Percentiles rank a stretch among this genome's conserved stretches.
These are phyloP conservation scores for Syncephalastrum contaminatum DNA, from an alignment of 371 early-diverging fungal genomes.

Conservation along the genomic window DNA sequence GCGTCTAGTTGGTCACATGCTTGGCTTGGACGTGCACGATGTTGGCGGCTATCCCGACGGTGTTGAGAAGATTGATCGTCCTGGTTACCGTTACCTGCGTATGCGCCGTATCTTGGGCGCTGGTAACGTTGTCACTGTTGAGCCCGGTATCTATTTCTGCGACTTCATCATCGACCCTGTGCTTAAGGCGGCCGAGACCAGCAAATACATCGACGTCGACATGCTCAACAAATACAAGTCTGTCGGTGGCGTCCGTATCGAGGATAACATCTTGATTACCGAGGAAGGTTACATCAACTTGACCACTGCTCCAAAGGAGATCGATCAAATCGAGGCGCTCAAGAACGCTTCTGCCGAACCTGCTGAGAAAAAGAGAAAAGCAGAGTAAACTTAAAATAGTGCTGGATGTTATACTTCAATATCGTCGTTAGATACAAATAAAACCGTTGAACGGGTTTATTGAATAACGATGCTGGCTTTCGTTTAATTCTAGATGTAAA, in stretches of 20 bases:
- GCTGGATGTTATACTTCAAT: too few relatives aligned
- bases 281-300: conserved; percentile 69
- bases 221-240: conserved; percentile 65
- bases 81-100: conserved; percentile 84
- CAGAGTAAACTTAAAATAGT: too few relatives aligned
- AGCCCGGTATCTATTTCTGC: conserved; percentile 84
- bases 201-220: conserved; percentile 71
- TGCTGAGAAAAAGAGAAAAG: neutral
- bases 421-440: too few relatives aligned
- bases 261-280: conserved; percentile 84
- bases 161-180: conserved; percentile 60
- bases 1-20: conserved; percentile 54
- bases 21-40: conserved; percentile 88
- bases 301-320: conserved; percentile 75
- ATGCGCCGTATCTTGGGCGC: conserved; percentile 78
- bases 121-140: conserved; percentile 91
- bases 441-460: too few relatives aligned
- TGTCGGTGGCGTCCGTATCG: conserved; percentile 94
- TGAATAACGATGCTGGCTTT: too few relatives aligned
- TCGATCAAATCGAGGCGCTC: conserved; percentile 69
- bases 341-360: conserved; percentile 16
- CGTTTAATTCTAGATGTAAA: too few relatives aligned
- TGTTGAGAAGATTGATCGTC: conserved; percentile 72
- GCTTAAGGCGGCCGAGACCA: conserved; percentile 51
- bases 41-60: conserved; percentile 87